These are phyloP conservation scores for Phascolomyces articulosus DNA, from an alignment of 371 early-diverging fungal species.

Conservation along the genomic window DNA sequence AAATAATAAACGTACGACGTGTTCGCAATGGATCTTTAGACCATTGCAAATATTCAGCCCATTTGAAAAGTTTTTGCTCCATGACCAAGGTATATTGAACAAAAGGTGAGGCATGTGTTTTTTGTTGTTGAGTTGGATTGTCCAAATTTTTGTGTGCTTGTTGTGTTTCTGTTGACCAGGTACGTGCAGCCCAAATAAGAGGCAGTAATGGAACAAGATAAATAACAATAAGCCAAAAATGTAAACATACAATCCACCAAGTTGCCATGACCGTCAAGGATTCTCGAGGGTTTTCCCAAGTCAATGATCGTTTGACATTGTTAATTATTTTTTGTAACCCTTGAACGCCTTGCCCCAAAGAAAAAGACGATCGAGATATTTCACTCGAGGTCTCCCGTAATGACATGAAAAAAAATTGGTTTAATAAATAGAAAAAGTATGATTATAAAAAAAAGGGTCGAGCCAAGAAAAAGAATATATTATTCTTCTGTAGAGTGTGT, in stretches of 20 bases:
- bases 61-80: not conserved
- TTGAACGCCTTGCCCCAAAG: not conserved
- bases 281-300: constrained; percentile 7
- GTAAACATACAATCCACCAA: constrained; percentile 15
- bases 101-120: not conserved
- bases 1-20: not conserved
- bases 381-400: not conserved
- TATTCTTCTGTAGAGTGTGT: too few relatives aligned
- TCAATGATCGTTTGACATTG: not conserved
- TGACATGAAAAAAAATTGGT: not conserved
- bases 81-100: not conserved
- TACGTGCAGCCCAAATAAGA: constrained; percentile 12
- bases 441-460: too few relatives aligned
- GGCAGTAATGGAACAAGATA: constrained; percentile 14
- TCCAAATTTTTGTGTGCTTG: not conserved
- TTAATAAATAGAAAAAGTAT: too few relatives aligned
- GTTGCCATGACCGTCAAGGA: constrained; percentile 1
- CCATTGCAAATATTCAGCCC: constrained; percentile 9
- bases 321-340: not conserved
- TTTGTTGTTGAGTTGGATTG: too few relatives aligned
- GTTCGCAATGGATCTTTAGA: constrained; percentile 11
- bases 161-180: not conserved
- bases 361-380: not conserved
- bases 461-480: too few relatives aligned
- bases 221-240: constrained; percentile 9